Evolutionary conservation across 2,329 filamentous ascomycete species (phyloP), one percentile per base, ranked within the genome.

Genomic region (Botryosphaeria dothidea): DNA sequence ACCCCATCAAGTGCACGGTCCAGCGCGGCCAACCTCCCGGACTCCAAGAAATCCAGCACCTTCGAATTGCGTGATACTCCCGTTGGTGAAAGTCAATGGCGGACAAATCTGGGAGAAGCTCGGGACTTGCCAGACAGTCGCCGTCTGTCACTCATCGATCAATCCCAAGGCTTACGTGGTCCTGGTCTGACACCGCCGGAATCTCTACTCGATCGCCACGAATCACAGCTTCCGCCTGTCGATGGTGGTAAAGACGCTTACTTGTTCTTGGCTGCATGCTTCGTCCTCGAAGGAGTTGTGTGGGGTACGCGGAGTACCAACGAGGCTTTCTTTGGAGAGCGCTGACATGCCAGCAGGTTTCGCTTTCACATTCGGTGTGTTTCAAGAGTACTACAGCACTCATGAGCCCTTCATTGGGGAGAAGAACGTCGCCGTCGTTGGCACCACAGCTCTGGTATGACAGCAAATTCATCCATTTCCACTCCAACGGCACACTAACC

Each of bases 311-410:
- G 29, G 19, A 21, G 31, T 3, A 13, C 7, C 25, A 23, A 17
- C 5, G 19, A 15, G 21, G 17, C 15, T 25, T 4, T 5, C 15
- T 3, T 48, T n/a, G 38, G n/a, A 17, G 2, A 27, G 25, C 3
- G 23, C 60, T 71, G 43, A 71, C 36, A 13, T 7, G 48, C 31
- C 21, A 67, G 0, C 29, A 90, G 88, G 88, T 2, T 90, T 91
- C 65, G 86, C 88, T 0, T 88, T 88, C 64, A 83, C 87, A 0
- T 92, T 88, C 72, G 90, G 89, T 48, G 83, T 92, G 25, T 91
- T 92, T 71, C 88, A 91, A 69, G 83, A 88, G 60, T 89, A 90
- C 74, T 92, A 92, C 73, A 84, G 81, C 38, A 83, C 80, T 1
- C 82, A 88, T 65, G 81, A 81, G 4, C 84, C 86, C 1, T 91